phyloP scores from a whole-genome alignment of 192 early-diverging fungal genomes.

The Coemansia sp. region DNA sequence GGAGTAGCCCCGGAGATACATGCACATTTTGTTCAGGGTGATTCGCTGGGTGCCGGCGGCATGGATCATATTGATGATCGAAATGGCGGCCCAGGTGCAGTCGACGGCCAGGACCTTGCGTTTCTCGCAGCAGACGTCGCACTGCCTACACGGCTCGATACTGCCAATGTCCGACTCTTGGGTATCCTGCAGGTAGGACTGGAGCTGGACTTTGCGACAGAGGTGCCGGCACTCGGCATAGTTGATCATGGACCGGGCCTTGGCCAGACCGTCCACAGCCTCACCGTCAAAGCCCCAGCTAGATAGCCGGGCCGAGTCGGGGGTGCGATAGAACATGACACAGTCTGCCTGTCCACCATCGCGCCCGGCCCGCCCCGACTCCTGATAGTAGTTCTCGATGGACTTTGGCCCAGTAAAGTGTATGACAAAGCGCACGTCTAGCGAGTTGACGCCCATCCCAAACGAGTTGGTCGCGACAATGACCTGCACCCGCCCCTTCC shows the following conservation, averaged over 20 bases:
- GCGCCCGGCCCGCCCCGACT: slow-evolving; percentile 66
- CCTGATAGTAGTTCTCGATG: slow-evolving; percentile 65
- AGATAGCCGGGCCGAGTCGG: slow-evolving; percentile 59
- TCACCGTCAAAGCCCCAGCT: slow-evolving; percentile 55
- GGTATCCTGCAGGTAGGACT: slow-evolving; percentile 49
- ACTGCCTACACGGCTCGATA: slow-evolving; percentile 47
- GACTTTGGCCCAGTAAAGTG: slow-evolving; percentile 49
- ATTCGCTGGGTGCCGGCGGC: slow-evolving; percentile 23
- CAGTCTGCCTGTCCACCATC: slow-evolving; percentile 66
- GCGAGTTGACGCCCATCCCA: slow-evolving; percentile 52
- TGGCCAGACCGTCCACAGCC: slow-evolving; percentile 48
- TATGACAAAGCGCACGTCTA: slow-evolving; percentile 49
- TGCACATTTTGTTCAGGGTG: slow-evolving; percentile 26
- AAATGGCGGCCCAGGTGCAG: slow-evolving; percentile 33
- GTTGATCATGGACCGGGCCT: slow-evolving; percentile 56
- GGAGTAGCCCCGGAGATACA: slow-evolving; percentile 20
- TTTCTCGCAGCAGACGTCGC: slow-evolving; percentile 13
- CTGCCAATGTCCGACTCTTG: background rate
- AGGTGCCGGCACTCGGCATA: slow-evolving; percentile 59
- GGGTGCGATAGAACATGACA: slow-evolving; percentile 57
- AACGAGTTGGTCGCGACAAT: slow-evolving; percentile 51
- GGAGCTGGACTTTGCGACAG: slow-evolving; percentile 59
- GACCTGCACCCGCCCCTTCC: slow-evolving; percentile 26
- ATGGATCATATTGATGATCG: slow-evolving; percentile 15
- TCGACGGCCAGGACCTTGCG: slow-evolving; percentile 37